These are phyloP conservation scores for Ehretia macrophylla DNA, from an alignment of 257 asterid genomes.

Conservation along the genomic window DNA sequence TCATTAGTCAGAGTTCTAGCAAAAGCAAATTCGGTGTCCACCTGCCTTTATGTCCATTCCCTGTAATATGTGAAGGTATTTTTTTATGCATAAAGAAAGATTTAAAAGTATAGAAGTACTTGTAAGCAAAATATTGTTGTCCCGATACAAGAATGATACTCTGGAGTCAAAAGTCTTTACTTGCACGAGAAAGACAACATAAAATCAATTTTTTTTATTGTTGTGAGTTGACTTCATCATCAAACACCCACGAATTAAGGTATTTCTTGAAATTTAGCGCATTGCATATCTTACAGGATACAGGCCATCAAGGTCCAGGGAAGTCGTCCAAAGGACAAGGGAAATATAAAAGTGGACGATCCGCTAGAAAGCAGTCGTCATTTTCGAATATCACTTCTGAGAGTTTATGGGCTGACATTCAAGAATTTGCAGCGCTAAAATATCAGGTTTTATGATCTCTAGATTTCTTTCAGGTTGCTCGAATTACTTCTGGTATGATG, in stretches of 20 bases:
- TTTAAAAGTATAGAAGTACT: too few species aligned
- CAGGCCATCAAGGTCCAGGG: slow-evolving; percentile 44
- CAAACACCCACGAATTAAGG: not conserved
- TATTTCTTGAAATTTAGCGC: not conserved
- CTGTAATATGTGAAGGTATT: too few species aligned
- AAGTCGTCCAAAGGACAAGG: slow-evolving; percentile 47
- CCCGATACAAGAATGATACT: too few species aligned
- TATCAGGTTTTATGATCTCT: slow-evolving; percentile 59
- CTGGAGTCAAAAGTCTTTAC: too few species aligned
- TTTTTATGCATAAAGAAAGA: too few species aligned
- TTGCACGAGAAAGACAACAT: too few species aligned
- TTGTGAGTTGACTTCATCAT: too few species aligned
- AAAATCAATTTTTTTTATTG: too few species aligned
- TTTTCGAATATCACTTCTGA: slow-evolving; percentile 55
- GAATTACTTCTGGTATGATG: not conserved
- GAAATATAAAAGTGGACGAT: slow-evolving; percentile 40
- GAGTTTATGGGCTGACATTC: slow-evolving; percentile 79
- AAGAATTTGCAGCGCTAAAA: slow-evolving; percentile 74
- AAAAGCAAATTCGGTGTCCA: too few species aligned
- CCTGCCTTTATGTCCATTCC: too few species aligned
- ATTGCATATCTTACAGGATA: slow-evolving; percentile 40
- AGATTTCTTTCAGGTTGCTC: slow-evolving; percentile 6
- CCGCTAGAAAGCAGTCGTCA: slow-evolving; percentile 47
- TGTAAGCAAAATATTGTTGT: too few species aligned
- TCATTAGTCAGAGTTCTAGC: too few species aligned